Percentiles rank a stretch among this genome's conserved stretches.
These are phyloP conservation scores for Suillus sp. DNA, from an alignment of 768 basidiomycete species.

Conservation along the genomic window DNA sequence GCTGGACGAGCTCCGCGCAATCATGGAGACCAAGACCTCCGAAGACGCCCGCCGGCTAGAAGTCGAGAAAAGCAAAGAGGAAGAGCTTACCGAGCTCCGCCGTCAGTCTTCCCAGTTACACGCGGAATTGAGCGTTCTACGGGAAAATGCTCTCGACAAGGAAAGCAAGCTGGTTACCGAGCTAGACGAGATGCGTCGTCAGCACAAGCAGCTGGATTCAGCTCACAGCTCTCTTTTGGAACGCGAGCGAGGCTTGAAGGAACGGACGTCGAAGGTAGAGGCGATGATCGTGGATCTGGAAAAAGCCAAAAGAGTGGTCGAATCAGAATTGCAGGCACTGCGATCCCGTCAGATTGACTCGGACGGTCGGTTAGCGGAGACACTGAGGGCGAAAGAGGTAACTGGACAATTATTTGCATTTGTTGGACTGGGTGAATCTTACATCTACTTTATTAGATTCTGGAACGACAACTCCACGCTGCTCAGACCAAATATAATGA, in stretches of 20 bases:
- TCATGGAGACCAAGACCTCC: conserved; percentile 81
- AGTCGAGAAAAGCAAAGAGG: conserved; percentile 85
- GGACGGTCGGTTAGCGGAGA: conserved; percentile 64
- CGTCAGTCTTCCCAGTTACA: conserved; percentile 61
- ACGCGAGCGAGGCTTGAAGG: conserved; percentile 54
- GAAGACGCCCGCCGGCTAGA: conserved; percentile 85
- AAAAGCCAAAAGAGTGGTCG: conserved; percentile 64
- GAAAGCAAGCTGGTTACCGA: conserved; percentile 80
- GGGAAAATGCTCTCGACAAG: conserved; percentile 58
- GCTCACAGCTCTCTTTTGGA: conserved; percentile 68
- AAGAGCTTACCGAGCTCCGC: conserved; percentile 77
- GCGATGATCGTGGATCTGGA: conserved; percentile 57
- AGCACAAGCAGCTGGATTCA: conserved; percentile 59
- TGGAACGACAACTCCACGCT: conserved; percentile 75
- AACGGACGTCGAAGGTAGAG: conserved; percentile 52
- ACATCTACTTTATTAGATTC: conserved; percentile 44
- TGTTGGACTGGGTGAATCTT: background rate
- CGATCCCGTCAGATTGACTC: conserved; percentile 67
- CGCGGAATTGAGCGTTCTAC: conserved; percentile 65
- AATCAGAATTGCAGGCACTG: conserved; percentile 74
- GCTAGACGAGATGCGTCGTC: conserved; percentile 61
- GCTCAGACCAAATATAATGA: conserved; percentile 79
- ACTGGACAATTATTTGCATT: conserved; percentile 18
- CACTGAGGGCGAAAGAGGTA: conserved; percentile 74
- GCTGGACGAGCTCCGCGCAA: conserved; percentile 81